These are phyloP conservation scores for Tuber microsphaerosporum DNA, from an alignment of 495 filamentous ascomycete genomes.

Conservation along the genomic window DNA sequence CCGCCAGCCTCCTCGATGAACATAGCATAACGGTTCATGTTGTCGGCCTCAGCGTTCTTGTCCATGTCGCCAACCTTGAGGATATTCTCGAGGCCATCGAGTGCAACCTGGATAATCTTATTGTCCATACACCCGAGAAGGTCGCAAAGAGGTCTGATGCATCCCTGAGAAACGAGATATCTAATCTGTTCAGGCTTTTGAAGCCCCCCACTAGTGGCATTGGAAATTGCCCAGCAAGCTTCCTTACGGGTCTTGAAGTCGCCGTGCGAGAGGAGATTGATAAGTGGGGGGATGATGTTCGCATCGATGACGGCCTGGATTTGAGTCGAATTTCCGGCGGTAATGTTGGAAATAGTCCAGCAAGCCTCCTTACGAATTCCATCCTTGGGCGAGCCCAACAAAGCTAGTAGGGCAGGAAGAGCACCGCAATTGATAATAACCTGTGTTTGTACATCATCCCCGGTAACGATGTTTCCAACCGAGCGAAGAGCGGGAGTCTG, in stretches of 20 bases:
- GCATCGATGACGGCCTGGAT: conserved; percentile 97
- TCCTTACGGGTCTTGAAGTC: conserved; percentile 99
- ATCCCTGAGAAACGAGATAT: conserved; percentile 84
- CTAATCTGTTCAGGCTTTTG: conserved; percentile 98
- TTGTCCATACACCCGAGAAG: conserved; percentile 96
- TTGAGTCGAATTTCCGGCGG: conserved; percentile 93
- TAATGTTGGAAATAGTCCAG: conserved; percentile 99
- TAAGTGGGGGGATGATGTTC: conserved; percentile 90
- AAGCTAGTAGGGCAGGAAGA: conserved; percentile 79
- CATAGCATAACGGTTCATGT: conserved; percentile 91
- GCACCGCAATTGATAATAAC: conserved; percentile 99
- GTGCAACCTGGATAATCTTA: conserved; percentile 99
- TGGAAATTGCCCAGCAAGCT: conserved; percentile 99
- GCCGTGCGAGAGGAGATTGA: conserved; percentile 89
- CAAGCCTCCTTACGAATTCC: conserved; percentile 99
- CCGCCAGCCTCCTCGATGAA: conserved; percentile 98
- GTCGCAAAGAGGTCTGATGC: conserved; percentile 96
- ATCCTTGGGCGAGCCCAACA: conserved; percentile 93
- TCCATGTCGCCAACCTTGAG: conserved; percentile 99
- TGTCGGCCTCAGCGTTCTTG: conserved; percentile 75
- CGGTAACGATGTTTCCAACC: conserved; percentile 98
- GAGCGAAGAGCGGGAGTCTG: conserved; percentile 96
- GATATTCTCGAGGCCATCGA: conserved; percentile 98
- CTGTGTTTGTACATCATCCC: conserved; percentile 97
- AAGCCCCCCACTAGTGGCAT: conserved; percentile 93